These are phyloP conservation scores for Micractinium conductrix DNA, from an alignment of 139 green algal species.

Conservation along the genomic window DNA sequence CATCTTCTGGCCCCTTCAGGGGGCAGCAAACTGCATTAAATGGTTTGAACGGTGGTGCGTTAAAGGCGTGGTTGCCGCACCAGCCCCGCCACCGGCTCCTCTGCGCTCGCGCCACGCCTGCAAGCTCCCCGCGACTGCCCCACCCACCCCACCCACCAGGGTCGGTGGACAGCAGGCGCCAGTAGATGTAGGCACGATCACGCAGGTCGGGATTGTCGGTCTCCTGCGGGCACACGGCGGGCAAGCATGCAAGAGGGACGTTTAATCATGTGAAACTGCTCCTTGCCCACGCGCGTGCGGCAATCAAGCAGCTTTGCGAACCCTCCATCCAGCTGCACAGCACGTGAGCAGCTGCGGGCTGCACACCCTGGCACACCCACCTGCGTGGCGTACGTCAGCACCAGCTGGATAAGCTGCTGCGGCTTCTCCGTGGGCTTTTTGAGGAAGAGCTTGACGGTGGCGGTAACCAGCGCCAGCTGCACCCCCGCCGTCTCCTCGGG, in stretches of 20 bases:
- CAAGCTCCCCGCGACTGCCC: too few species aligned
- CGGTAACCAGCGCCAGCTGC: conserved; percentile 98
- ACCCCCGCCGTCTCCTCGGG: conserved; percentile 92
- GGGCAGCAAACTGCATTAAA: too few species aligned
- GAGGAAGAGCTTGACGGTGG: conserved; percentile 98
- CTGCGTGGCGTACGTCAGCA: conserved; percentile 87
- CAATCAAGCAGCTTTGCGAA: too few species aligned
- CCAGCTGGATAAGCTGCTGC: conserved; percentile 95
- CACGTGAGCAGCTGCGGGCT: too few species aligned
- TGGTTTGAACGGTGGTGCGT: too few species aligned
- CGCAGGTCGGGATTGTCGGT: conserved; percentile 98
- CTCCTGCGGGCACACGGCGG: conserved; percentile 60
- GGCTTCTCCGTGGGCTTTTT: conserved; percentile 89
- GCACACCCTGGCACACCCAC: background rate
- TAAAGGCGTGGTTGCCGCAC: too few species aligned
- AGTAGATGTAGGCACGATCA: conserved; percentile 99
- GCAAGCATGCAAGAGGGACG: background rate
- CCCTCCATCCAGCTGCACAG: background rate
- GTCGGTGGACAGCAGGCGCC: conserved; percentile 96
- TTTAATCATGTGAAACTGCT: background rate
- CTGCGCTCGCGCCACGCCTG: too few species aligned
- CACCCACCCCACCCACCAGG: too few species aligned
- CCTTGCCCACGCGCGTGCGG: too few species aligned
- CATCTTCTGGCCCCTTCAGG: too few species aligned
- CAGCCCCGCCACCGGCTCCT: too few species aligned